Conservation (phyloP, 768 basidiomycete genomes). For the Collybiopsis luxurians region DNA sequence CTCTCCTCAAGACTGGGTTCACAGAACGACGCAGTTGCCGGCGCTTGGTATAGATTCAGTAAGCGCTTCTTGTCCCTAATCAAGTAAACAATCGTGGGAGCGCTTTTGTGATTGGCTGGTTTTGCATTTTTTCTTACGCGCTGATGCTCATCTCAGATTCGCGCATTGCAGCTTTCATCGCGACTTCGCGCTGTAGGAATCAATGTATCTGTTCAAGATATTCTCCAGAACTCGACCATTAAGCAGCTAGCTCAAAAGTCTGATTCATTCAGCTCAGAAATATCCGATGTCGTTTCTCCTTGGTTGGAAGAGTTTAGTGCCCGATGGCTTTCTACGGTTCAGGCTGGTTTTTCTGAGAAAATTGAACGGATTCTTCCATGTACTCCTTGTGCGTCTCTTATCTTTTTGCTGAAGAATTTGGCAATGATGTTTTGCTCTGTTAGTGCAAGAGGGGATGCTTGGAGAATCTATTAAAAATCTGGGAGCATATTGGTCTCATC, state of each 20-base stretch:
- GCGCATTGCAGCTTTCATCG: constrained; percentile 6
- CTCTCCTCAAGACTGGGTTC: background rate
- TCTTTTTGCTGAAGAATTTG: background rate
- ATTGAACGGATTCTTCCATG: constrained; percentile 8
- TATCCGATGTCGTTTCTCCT: background rate
- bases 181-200: constrained; percentile 1
- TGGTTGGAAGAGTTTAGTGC: background rate
- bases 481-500: constrained; percentile 6
- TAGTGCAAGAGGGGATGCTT: constrained; percentile 9
- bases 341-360: background rate
- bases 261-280: background rate
- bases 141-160: background rate
- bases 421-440: background rate
- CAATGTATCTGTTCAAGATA: constrained; percentile 5
- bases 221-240: background rate
- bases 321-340: background rate
- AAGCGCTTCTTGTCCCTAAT: background rate
- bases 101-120: background rate
- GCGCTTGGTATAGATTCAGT: constrained; percentile 9
- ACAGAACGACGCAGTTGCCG: constrained; percentile 6
- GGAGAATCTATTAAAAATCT: constrained; percentile 6
- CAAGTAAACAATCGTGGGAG: background rate
- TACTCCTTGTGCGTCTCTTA: constrained; percentile 2
- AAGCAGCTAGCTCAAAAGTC: background rate
- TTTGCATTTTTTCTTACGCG: background rate